A percentile compares a stretch with the other conserved stretches of the same genome.
phyloP scores from a whole-genome alignment of 345 rosid genomes.

The Populus alba region DNA sequence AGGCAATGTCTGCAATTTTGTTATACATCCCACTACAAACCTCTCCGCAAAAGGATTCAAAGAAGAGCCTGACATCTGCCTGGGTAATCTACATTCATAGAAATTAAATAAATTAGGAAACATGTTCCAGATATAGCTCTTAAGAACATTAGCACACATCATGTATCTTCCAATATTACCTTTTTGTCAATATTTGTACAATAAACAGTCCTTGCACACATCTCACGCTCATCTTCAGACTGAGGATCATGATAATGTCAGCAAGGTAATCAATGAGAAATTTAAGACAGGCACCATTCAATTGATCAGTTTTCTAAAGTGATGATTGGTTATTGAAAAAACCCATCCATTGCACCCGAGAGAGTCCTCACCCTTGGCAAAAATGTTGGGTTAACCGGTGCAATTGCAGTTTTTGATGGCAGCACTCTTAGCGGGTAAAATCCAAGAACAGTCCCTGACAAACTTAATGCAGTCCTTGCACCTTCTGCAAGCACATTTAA shows the following conservation, averaged over 20 bases:
- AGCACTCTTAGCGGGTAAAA: slow-evolving; percentile 87
- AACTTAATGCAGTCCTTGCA: slow-evolving; percentile 78
- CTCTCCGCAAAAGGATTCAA: slow-evolving; percentile 88
- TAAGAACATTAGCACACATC: neutral
- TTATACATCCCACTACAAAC: slow-evolving; percentile 35
- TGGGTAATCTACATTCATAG: slow-evolving; percentile 65
- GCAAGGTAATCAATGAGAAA: slow-evolving; percentile 10
- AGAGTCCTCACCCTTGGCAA: slow-evolving; percentile 73
- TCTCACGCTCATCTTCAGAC: slow-evolving; percentile 98
- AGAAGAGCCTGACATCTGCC: slow-evolving; percentile 75
- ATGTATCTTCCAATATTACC: slow-evolving; percentile 37
- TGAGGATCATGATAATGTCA: slow-evolving; percentile 29
- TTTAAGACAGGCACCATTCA: slow-evolving; percentile 1
- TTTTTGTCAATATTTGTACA: slow-evolving; percentile 94
- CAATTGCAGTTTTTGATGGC: slow-evolving; percentile 99
- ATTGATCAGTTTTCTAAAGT: neutral
- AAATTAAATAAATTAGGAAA: slow-evolving; percentile 15
- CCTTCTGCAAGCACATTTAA: slow-evolving; percentile 55
- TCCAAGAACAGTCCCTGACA: slow-evolving; percentile 91
- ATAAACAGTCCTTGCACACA: slow-evolving; percentile 95
- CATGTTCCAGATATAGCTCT: neutral
- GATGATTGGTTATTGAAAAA: neutral
- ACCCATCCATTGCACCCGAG: neutral
- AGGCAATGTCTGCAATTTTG: neutral
- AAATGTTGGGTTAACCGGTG: slow-evolving; percentile 98